Conservation (phyloP, 2,329 filamentous ascomycete species). For the Penicillium capsulatum region DNA sequence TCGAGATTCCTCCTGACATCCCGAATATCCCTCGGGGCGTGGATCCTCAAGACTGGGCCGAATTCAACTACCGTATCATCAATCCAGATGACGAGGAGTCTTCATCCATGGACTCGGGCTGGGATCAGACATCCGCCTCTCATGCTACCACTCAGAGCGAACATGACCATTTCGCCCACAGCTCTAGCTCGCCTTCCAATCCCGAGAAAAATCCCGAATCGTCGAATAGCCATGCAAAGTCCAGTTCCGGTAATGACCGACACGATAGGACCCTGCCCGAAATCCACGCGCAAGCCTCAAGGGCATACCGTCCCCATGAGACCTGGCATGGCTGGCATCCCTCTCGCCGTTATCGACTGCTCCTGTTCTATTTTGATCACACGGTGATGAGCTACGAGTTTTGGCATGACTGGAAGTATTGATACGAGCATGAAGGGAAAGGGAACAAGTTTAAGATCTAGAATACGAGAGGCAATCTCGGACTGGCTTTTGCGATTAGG, state of each 20-base stretch:
- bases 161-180: background rate
- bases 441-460: background rate
- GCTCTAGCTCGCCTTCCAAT: background rate
- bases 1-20: slow-evolving; percentile 36
- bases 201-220: background rate
- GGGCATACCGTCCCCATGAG: slow-evolving; percentile 32
- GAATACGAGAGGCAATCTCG: too few species aligned
- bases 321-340: slow-evolving; percentile 39
- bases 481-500: too few species aligned
- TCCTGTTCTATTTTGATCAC: slow-evolving; percentile 56
- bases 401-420: slow-evolving; percentile 39
- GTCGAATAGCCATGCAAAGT: background rate
- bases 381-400: slow-evolving; percentile 59
- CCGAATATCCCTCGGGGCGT: slow-evolving; percentile 28
- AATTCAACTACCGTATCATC: slow-evolving; percentile 19
- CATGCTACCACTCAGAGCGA: background rate
- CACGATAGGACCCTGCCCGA: slow-evolving; percentile 30
- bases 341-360: slow-evolving; percentile 48
- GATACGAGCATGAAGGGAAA: background rate
- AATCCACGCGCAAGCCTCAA: slow-evolving; percentile 32
- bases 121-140: background rate
- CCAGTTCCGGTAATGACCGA: background rate
- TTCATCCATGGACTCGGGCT: background rate
- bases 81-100: slow-evolving; percentile 11
- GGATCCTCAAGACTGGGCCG: slow-evolving; percentile 16